Conservation (phyloP, 1,284 basidiomycete species). For the Fomes fomentarius region DNA sequence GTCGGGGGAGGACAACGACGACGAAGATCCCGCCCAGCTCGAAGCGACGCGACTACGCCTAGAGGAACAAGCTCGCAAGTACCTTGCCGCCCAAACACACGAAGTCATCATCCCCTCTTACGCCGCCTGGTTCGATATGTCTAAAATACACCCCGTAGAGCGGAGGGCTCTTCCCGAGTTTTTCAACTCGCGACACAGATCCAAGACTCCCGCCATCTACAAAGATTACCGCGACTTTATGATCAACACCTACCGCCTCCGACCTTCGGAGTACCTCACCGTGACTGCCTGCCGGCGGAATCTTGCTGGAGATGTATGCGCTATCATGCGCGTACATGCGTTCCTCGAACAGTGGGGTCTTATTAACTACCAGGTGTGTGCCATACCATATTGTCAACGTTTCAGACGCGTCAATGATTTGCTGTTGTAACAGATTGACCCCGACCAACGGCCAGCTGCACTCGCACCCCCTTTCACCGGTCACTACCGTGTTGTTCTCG, state of each 20-base stretch:
- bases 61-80: conserved; percentile 89
- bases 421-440: conserved; percentile 78
- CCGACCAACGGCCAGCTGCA: conserved; percentile 92
- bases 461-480: conserved; percentile 98
- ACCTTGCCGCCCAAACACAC: conserved; percentile 96
- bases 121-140: conserved; percentile 98
- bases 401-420: conserved; percentile 17
- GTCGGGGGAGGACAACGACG: conserved; percentile 73
- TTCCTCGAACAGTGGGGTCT: conserved; percentile 99
- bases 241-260: conserved; percentile 97
- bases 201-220: conserved; percentile 96
- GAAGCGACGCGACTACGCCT: conserved; percentile 79
- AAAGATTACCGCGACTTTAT: conserved; percentile 99
- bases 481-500: conserved; percentile 96
- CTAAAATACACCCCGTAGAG: conserved; percentile 92
- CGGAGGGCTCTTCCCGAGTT: conserved; percentile 95
- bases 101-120: conserved; percentile 97
- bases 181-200: conserved; percentile 95
- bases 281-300: conserved; percentile 97
- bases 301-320: conserved; percentile 97
- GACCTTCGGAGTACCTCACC: conserved; percentile 96
- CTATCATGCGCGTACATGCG: conserved; percentile 98
- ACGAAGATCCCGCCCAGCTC: conserved; percentile 79
- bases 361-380: conserved; percentile 93
- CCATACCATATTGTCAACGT: not conserved